Percentiles rank a stretch among this genome's conserved stretches.
phyloP scores from a whole-genome alignment of 495 filamentous ascomycete species.

The Lasiosphaeria ovina region DNA sequence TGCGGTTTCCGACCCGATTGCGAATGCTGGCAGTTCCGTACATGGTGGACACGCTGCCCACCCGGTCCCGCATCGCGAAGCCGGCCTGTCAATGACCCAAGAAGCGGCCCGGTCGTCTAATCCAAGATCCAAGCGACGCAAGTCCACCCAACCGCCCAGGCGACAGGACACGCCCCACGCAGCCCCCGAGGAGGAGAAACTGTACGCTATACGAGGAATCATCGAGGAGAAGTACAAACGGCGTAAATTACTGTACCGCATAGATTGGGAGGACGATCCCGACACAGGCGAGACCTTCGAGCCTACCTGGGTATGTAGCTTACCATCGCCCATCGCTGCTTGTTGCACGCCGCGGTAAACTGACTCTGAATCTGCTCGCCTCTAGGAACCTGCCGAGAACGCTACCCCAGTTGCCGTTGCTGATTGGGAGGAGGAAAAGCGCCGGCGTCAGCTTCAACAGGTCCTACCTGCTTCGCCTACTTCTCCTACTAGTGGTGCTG shows the following conservation, averaged over 20 bases:
- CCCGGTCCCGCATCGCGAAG: too few relatives aligned
- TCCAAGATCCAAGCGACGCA: not conserved
- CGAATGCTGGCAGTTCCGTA: too few relatives aligned
- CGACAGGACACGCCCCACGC: too few relatives aligned
- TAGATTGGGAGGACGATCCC: slow-evolving; percentile 44
- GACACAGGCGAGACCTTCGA: slow-evolving; percentile 31
- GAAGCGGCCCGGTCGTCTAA: too few relatives aligned
- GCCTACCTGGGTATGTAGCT: slow-evolving; percentile 41
- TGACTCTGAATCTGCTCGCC: slow-evolving; percentile 6
- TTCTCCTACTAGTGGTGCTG: too few relatives aligned
- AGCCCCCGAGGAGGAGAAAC: slow-evolving; percentile 8
- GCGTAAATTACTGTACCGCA: slow-evolving; percentile 32
- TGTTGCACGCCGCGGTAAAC: not conserved
- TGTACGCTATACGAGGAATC: slow-evolving; percentile 35
- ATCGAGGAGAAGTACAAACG: slow-evolving; percentile 35
- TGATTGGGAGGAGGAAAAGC: slow-evolving; percentile 31
- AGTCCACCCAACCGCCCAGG: not conserved
- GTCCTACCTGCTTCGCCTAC: too few relatives aligned
- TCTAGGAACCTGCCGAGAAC: slow-evolving; percentile 40
- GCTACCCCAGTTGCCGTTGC: slow-evolving; percentile 30
- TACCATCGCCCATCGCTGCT: not conserved
- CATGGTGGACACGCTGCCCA: too few relatives aligned
- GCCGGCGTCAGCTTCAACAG: slow-evolving; percentile 1
- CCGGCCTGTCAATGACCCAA: too few relatives aligned
- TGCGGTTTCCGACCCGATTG: too few relatives aligned